These are phyloP conservation scores for Blastobotrys malaysiensis DNA, from an alignment of 1,139 yeast genomes.

Conservation along the genomic window DNA sequence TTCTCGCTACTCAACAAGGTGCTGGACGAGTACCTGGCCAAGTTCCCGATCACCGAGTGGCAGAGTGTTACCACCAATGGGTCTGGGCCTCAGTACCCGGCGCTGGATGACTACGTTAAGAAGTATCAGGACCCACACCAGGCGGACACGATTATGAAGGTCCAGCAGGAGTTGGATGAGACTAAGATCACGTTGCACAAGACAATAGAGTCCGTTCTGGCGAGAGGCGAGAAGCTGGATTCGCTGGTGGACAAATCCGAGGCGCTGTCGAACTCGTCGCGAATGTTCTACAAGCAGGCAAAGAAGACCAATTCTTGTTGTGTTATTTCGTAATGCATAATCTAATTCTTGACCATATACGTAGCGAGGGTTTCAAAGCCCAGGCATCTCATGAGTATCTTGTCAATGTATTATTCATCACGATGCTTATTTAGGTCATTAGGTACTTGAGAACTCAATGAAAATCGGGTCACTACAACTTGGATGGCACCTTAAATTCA, in stretches of 20 bases:
- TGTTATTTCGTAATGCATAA: conserved; percentile 50
- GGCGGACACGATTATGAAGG: conserved; percentile 95
- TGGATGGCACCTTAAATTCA: conserved; percentile 24
- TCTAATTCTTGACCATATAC: not conserved
- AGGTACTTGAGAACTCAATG: no score
- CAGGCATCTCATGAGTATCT: no score
- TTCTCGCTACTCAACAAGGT: conserved; percentile 86
- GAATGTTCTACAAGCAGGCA: conserved; percentile 96
- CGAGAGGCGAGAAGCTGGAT: conserved; percentile 94
- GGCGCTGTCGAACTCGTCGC: conserved; percentile 79
- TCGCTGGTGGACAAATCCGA: conserved; percentile 92
- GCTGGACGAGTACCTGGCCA: conserved; percentile 81
- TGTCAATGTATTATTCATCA: not conserved
- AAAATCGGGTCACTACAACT: conserved; percentile 21
- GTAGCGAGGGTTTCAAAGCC: no score
- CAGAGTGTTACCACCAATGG: conserved; percentile 39
- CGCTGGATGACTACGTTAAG: conserved; percentile 61
- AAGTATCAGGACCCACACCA: conserved; percentile 96
- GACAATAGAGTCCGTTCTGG: conserved; percentile 89
- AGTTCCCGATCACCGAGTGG: conserved; percentile 79
- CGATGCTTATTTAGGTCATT: no score
- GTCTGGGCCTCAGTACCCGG: conserved; percentile 49
- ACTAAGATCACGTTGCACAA: conserved; percentile 94
- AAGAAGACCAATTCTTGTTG: conserved; percentile 97
- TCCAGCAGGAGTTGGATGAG: conserved; percentile 95